Base-by-base conservation (phyloP, 306 rosid genomes). In the Boehmeria nivea region DNA sequence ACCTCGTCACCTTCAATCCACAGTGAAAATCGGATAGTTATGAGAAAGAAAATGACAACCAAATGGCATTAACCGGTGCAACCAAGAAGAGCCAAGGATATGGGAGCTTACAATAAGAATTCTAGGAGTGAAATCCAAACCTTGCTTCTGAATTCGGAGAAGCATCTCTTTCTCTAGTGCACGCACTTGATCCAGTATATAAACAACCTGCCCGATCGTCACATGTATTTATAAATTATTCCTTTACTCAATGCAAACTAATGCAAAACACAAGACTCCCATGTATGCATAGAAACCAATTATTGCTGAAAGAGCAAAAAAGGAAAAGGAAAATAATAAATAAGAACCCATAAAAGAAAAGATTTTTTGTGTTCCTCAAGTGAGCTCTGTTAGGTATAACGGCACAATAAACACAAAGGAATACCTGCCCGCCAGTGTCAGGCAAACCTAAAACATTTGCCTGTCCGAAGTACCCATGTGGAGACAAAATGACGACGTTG, bases 351-450 rank as follows among this genome's bases (percentile, higher is more conserved):
- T 4, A 31, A 4, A 31, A 31, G 36, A 31, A 31, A 31, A 28
- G 8, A 31, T 55, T 2, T 8, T 8, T 11, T 12, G 20, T 12
- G 14, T 21, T 26, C 27, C 15, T 14, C n/a, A 34, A 43, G 34
- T 4, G 16, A 33, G 21, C 21, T 3, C 12, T 17, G 23, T 27
- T 31, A 16, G 27, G 54, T 47, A 34, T 34, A 28, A 28, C 34
- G 18, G 6, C 26, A 20, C 6, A 61, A 49, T 33, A 45, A 9
- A 27, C 43, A 36, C 59, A 69, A 51, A 58, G 43, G 11, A 64
- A 50, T 84, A 87, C 98, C 95, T 91, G 98, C 21, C 94, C 96
- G 38, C 98, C 98, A n/a, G 96, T 91, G 79, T 91, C 98, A 0
- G 95, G 98, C 74, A 91, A 78, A 65, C 98, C 98, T 39, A 91